Percentiles rank a stretch among this genome's conserved stretches.
phyloP scores from a whole-genome alignment of 2,329 filamentous ascomycete species.

The Ophiostoma populinum region DNA sequence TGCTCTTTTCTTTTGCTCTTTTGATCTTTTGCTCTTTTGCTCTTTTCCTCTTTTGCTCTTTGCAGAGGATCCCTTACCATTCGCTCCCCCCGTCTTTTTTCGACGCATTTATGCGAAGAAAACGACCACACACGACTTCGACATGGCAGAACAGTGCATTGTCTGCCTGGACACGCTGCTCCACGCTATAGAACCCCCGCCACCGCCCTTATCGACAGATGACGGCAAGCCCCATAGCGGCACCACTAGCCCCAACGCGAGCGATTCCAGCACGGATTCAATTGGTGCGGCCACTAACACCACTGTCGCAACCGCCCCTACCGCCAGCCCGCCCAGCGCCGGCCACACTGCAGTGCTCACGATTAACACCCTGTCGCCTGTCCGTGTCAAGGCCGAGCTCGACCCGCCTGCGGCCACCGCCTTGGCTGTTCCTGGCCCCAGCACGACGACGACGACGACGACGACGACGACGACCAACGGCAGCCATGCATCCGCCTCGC shows the following conservation, averaged over 20 bases:
- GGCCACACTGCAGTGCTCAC: neutral
- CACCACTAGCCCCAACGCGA: neutral
- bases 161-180: conserved; percentile 47
- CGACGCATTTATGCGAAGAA: conserved; percentile 10
- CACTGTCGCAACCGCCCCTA: conserved; percentile 3
- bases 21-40: neutral
- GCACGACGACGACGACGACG: no score
- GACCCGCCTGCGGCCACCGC: no score
- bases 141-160: conserved; percentile 48
- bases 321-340: neutral
- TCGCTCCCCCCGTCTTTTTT: neutral
- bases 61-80: neutral
- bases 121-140: conserved; percentile 6
- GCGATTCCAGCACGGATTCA: neutral
- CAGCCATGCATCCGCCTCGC: no score
- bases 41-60: neutral
- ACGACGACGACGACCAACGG: neutral
- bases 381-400: neutral
- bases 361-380: neutral
- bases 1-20: neutral
- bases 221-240: neutral
- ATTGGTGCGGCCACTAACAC: neutral
- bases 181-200: conserved; percentile 16
- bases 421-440: neutral
- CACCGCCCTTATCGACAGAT: conserved; percentile 9